phyloP scores from a whole-genome alignment of 805 yeast genomes.

The Yamadazyma insecticola region DNA sequence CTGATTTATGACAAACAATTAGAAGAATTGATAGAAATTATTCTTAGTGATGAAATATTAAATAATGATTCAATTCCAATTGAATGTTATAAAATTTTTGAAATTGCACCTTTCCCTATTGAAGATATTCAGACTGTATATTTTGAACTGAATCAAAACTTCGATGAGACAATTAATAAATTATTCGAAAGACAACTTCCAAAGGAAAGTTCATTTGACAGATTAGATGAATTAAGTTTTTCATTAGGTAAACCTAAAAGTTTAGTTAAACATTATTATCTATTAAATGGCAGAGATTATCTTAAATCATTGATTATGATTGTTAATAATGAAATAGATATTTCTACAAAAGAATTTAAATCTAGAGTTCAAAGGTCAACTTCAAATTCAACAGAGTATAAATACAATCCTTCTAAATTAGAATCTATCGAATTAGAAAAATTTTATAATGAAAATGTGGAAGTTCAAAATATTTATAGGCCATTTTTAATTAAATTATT shows the following conservation, averaged over 20 bases:
- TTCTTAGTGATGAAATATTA: no score
- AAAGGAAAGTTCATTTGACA: not conserved
- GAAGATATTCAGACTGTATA: no score
- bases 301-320: conserved; percentile 4
- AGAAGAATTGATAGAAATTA: no score
- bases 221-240: conserved; percentile 1
- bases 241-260: no score
- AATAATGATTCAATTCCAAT: no score
- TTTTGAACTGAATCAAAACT: no score
- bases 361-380: conserved; percentile 1
- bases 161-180: no score
- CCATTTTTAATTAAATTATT: conserved; percentile 6
- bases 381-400: conserved; percentile 1
- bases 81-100: no score
- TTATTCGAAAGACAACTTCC: no score
- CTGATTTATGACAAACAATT: no score
- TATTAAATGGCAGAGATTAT: conserved; percentile 5
- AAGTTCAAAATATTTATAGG: conserved; percentile 1
- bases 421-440: conserved; percentile 4
- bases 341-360: not conserved
- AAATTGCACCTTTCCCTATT: no score
- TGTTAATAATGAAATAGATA: conserved; percentile 2
- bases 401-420: not conserved
- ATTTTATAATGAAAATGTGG: conserved; percentile 1
- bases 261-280: no score